These are phyloP conservation scores for Phytophthora megakarya DNA, from an alignment of 352 stramenopile species.

Conservation along the genomic window DNA sequence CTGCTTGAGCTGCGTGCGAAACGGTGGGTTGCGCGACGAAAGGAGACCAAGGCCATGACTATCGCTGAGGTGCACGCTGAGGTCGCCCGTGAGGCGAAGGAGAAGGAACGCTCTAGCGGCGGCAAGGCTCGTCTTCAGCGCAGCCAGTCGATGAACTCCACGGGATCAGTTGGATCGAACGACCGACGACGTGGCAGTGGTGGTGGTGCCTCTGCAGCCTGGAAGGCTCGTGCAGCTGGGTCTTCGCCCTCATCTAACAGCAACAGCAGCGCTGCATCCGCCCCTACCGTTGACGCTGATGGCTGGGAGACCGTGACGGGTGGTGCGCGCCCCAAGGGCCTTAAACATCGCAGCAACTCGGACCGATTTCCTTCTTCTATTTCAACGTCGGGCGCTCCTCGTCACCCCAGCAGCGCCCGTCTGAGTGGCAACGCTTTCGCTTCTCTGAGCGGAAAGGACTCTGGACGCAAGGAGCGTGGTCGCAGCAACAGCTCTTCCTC, in stretches of 20 bases:
- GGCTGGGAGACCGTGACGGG: slow-evolving; percentile 77
- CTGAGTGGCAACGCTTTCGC: slow-evolving; percentile 51
- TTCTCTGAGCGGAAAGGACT: slow-evolving; percentile 38
- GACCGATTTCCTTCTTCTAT: slow-evolving; percentile 43
- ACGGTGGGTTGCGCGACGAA: slow-evolving; percentile 73
- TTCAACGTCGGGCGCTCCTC: slow-evolving; percentile 32
- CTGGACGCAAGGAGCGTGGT: slow-evolving; percentile 48
- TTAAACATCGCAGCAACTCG: slow-evolving; percentile 69
- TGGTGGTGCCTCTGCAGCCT: slow-evolving; percentile 57
- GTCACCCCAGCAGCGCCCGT: slow-evolving; percentile 40
- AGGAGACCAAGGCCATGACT: slow-evolving; percentile 87
- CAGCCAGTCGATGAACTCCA: slow-evolving; percentile 64
- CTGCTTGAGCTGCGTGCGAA: slow-evolving; percentile 79
- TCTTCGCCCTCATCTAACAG: slow-evolving; percentile 1
- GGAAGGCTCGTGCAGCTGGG: slow-evolving; percentile 56
- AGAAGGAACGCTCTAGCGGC: slow-evolving; percentile 60
- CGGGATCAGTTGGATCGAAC: slow-evolving; percentile 33
- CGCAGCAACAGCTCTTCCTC: slow-evolving; percentile 66
- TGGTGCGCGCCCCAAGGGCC: slow-evolving; percentile 52
- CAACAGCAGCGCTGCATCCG: slow-evolving; percentile 20
- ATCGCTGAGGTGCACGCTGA: slow-evolving; percentile 83
- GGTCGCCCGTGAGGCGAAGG: slow-evolving; percentile 67
- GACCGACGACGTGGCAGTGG: slow-evolving; percentile 47
- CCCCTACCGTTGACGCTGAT: slow-evolving; percentile 50
- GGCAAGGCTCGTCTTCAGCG: slow-evolving; percentile 52